These are phyloP conservation scores for Nevesoporus exiguus DNA, from an alignment of 768 basidiomycete genomes.

Conservation along the genomic window DNA sequence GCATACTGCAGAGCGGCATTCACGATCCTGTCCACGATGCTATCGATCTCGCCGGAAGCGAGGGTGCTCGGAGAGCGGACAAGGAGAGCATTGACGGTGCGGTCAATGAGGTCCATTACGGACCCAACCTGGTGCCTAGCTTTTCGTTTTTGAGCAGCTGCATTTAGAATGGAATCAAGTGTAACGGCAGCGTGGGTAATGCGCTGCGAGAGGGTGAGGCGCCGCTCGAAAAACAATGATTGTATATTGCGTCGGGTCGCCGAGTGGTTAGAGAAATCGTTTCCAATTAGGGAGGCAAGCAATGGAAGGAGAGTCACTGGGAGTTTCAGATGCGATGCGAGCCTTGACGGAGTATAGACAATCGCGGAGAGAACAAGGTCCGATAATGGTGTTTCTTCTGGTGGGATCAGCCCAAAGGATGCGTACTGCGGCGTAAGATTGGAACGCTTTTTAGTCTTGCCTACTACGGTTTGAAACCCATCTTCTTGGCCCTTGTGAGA, in stretches of 20 bases:
- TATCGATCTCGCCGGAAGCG: conserved; percentile 61
- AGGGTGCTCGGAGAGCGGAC: conserved; percentile 45
- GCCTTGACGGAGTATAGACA: conserved; percentile 55
- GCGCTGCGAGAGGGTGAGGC: conserved; percentile 55
- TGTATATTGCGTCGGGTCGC: conserved; percentile 50
- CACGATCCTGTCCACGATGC: conserved; percentile 64
- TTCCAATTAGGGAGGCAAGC: conserved; percentile 74
- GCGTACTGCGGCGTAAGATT: conserved; percentile 26
- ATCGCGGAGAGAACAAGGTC: conserved; percentile 51
- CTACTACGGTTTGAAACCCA: conserved; percentile 58
- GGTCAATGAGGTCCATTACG: conserved; percentile 76
- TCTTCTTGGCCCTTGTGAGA: conserved; percentile 38
- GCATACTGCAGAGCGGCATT: conserved; percentile 77
- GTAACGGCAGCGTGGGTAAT: conserved; percentile 62
- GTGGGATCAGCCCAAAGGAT: conserved; percentile 49
- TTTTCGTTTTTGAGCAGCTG: conserved; percentile 45
- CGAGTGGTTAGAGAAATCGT: conserved; percentile 65
- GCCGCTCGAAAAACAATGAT: conserved; percentile 64
- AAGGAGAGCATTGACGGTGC: conserved; percentile 58
- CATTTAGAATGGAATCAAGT: conserved; percentile 51
- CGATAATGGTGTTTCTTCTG: conserved; percentile 33
- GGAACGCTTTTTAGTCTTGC: conserved; percentile 48
- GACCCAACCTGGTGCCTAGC: conserved; percentile 56
- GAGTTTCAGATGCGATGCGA: conserved; percentile 65
- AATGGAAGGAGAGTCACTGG: conserved; percentile 73